Conservation (phyloP, 2,329 filamentous ascomycete genomes). For the Fusarium anguioides region DNA sequence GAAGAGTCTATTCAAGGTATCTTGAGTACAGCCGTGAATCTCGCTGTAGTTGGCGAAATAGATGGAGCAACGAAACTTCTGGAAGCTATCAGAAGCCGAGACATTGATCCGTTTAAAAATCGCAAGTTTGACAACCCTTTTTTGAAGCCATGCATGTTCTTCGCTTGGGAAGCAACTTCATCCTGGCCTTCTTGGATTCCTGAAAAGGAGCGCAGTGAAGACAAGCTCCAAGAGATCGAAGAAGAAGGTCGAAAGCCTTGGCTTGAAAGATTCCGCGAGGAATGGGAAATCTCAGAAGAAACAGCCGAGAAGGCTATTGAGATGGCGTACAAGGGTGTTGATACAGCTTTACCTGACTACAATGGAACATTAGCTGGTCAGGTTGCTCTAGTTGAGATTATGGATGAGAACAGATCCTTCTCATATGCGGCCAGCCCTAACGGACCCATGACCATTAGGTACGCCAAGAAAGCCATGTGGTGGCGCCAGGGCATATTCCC, state of each 20-base stretch:
- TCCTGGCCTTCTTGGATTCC: slow-evolving; percentile 10
- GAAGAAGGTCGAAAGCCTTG: background rate
- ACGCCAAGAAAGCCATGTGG: slow-evolving; percentile 24
- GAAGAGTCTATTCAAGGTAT: background rate
- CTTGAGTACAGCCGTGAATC: background rate
- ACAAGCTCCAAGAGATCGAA: background rate
- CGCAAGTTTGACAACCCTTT: background rate
- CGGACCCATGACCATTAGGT: slow-evolving; percentile 9
- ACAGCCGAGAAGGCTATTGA: slow-evolving; percentile 12
- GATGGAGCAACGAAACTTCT: slow-evolving; percentile 1
- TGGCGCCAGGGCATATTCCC: slow-evolving; percentile 33
- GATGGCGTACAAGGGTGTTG: slow-evolving; percentile 16
- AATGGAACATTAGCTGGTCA: slow-evolving; percentile 14
- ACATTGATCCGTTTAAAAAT: background rate
- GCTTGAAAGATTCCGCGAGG: slow-evolving; percentile 14
- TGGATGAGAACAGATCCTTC: background rate
- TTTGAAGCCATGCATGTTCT: slow-evolving; percentile 16
- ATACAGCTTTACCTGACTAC: background rate
- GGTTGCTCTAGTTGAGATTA: background rate
- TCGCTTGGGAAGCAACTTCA: slow-evolving; percentile 11
- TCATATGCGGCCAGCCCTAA: slow-evolving; percentile 12
- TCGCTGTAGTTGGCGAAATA: background rate
- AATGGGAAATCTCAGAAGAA: slow-evolving; percentile 12
- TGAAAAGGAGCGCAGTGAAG: background rate
- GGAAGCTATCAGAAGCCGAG: background rate